Evolutionary conservation across 495 filamentous ascomycete genomes (phyloP).

Genomic region (Neurospora tetraspora): DNA sequence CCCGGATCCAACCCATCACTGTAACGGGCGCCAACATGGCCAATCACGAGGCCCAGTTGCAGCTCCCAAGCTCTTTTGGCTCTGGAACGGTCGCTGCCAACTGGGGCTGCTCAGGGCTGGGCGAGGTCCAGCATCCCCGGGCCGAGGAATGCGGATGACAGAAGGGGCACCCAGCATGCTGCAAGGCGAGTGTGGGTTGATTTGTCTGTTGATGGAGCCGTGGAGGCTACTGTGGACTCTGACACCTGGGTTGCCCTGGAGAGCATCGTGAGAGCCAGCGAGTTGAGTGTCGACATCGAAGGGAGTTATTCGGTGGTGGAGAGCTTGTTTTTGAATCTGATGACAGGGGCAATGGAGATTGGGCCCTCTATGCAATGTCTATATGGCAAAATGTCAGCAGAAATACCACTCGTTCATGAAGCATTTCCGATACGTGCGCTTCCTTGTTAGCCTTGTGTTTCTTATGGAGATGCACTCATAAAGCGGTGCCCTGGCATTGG

Average conservation of each 20-base stretch:
- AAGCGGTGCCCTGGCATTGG: neutral
- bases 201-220: neutral
- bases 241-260: neutral
- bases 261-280: neutral
- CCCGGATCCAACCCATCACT: conserved; percentile 21
- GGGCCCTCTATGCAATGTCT: neutral
- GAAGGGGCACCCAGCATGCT: neutral
- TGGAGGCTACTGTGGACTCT: conserved; percentile 5
- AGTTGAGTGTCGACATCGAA: neutral
- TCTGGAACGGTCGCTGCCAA: neutral
- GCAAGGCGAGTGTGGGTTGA: neutral
- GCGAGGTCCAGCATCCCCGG: conserved; percentile 3
- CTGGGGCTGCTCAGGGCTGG: neutral
- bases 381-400: neutral
- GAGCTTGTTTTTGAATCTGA: neutral
- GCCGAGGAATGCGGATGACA: conserved; percentile 3
- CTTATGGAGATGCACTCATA: neutral
- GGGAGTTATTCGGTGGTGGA: neutral
- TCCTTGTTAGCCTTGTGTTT: neutral
- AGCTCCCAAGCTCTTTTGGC: conserved; percentile 13
- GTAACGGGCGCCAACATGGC: conserved; percentile 31
- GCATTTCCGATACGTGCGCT: neutral
- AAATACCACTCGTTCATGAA: neutral
- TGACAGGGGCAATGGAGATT: neutral
- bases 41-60: conserved; percentile 26